These are phyloP conservation scores for Apodospora peruviana DNA, from an alignment of 495 filamentous ascomycete species.

Conservation along the genomic window DNA sequence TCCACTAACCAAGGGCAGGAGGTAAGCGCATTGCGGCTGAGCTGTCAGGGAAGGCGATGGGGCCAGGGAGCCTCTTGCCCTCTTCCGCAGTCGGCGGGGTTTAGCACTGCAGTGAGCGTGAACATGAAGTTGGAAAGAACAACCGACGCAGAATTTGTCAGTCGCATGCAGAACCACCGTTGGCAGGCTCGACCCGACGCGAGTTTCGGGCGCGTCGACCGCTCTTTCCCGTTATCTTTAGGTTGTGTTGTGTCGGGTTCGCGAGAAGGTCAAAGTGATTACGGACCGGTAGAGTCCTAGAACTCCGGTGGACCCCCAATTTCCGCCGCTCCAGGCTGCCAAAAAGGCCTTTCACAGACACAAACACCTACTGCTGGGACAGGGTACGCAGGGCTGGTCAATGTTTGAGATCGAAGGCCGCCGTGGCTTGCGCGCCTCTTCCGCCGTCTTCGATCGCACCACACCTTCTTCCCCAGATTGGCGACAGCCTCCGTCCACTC, in stretches of 20 bases:
- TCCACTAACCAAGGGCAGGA: not conserved
- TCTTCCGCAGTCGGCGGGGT: not conserved
- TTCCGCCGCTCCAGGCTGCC: no score
- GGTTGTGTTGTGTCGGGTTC: no score
- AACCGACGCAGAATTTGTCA: no score
- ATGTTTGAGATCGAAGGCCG: no score
- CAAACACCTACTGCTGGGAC: no score
- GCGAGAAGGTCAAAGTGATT: no score
- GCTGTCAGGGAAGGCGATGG: not conserved
- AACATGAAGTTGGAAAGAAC: not conserved
- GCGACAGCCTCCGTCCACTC: not conserved
- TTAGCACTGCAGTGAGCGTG: not conserved
- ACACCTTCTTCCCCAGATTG: not conserved
- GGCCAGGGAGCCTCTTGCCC: not conserved
- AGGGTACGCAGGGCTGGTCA: no score
- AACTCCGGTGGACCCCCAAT: not conserved
- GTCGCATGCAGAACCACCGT: not conserved
- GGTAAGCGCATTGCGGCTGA: not conserved
- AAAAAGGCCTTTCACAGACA: no score
- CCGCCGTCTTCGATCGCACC: not conserved
- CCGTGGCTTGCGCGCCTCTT: not conserved
- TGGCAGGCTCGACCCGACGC: not conserved
- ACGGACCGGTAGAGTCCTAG: not conserved
- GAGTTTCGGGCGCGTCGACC: no score
- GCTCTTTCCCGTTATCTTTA: no score